A percentile compares a stretch with the other conserved stretches of the same genome.
phyloP scores from a whole-genome alignment of 495 filamentous ascomycete genomes.

The Tetracladium setigerum region DNA sequence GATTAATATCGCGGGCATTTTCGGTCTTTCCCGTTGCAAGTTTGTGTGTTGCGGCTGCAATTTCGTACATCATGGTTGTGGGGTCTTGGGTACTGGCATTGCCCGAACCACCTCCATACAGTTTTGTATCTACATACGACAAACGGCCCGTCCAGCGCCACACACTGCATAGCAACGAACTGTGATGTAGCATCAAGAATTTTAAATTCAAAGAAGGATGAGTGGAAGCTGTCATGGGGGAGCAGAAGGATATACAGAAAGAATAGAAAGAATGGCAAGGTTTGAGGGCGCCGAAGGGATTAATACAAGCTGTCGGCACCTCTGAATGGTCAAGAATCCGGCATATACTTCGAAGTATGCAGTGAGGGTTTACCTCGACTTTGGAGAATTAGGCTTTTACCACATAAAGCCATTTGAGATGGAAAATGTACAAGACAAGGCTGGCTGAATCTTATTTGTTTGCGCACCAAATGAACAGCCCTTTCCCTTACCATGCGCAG shows the following conservation, averaged over 20 bases:
- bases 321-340: constrained; percentile 9
- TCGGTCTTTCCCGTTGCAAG: no score
- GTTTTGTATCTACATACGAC: no score
- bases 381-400: no score
- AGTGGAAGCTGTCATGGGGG: constrained; percentile 2
- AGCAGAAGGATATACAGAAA: constrained; percentile 10
- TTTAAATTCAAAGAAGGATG: constrained; percentile 4
- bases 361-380: constrained; percentile 9
- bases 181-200: no score
- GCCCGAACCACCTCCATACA: no score
- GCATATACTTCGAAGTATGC: no score
- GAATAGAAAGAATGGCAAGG: constrained; percentile 10
- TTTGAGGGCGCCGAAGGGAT: constrained; percentile 15
- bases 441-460: constrained; percentile 12
- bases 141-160: no score
- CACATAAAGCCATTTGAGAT: constrained; percentile 5
- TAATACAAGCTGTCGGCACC: constrained; percentile 15
- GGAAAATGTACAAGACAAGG: constrained; percentile 7
- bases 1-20: no score
- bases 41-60: not conserved
- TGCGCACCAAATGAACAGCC: constrained; percentile 10
- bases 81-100: no score
- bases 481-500: constrained; percentile 7
- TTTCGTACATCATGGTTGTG: no score
- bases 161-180: no score